Evolutionary conservation across 176 grass and related monocot species (phyloP), one percentile per base, ranked within the genome.

Genomic region (Rhipidocladum racemiflorum): DNA sequence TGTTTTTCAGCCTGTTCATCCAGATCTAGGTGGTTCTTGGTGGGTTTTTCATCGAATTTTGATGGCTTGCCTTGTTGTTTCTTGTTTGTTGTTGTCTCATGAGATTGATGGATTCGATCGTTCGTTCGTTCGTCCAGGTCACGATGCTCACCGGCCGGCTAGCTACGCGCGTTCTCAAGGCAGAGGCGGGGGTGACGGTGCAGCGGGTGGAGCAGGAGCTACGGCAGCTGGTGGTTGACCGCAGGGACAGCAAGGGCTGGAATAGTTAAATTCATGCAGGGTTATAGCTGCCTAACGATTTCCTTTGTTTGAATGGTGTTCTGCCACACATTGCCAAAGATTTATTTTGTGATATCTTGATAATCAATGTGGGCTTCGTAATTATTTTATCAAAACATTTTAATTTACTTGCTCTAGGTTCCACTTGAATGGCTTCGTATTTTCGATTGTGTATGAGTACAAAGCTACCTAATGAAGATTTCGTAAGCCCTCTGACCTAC

Each of bases 131-230:
- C 46, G 46, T 15, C 53, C 53, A 2, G 53, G 53, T n/a, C 17
- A 28, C 48, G 28, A 0, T 35, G 28, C 0, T 24, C 72, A 13
- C 42, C 49, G 44, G 21, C 55, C 9, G n/a, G 51, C 51, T 54
- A 54, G 51, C 51, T n/a, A 20, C 7, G 18, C 51, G 20, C 18
- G 39, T 40, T 36, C 0, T 6, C 50, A 55, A 44, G 9, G 14
- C 6, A 17, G 72, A n/a, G 1, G 18, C 6, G 0, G 94, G 87
- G 38, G 46, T 94, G 9, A 94, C 94, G 66, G 82, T 87, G 48
- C 88, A 97, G 42, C 9, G 75, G 59, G 77, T 97, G 15, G 94
- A 97, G 83, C 87, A 90, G 63, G 94, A 97, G 83, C 86, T 97
- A 61, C 69, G 84, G 20, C 80, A 89, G 66, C 83, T 90, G 55